Evolutionary conservation across 306 rosid genomes (phyloP).

Genomic region (Cicer pinnatifidum): DNA sequence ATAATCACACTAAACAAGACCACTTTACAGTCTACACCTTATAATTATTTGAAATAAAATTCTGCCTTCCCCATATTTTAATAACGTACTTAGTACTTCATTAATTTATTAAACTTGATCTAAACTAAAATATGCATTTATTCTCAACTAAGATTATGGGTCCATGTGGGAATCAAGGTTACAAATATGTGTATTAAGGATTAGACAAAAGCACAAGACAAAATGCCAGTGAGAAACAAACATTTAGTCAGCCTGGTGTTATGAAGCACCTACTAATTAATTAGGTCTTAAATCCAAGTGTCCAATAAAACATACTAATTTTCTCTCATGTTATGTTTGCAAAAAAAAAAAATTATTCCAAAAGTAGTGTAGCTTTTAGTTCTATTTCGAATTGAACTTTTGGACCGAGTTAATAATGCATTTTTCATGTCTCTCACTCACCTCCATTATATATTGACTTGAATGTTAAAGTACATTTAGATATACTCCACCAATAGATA

Average conservation of each 20-base stretch:
- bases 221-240: slow-evolving; percentile 50
- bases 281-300: slow-evolving; percentile 30
- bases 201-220: slow-evolving; percentile 46
- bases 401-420: too few relatives aligned
- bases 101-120: background rate
- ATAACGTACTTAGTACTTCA: background rate
- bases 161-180: slow-evolving; percentile 47
- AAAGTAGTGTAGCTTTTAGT: too few relatives aligned
- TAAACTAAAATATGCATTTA: slow-evolving; percentile 23
- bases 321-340: too few relatives aligned
- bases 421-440: too few relatives aligned
- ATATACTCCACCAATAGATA: too few relatives aligned
- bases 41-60: background rate
- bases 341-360: too few relatives aligned
- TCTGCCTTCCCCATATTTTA: background rate
- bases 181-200: slow-evolving; percentile 36
- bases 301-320: background rate
- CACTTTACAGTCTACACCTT: slow-evolving; percentile 37
- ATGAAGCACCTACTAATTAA: slow-evolving; percentile 16
- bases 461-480: too few relatives aligned
- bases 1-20: slow-evolving; percentile 25
- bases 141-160: slow-evolving; percentile 46
- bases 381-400: too few relatives aligned
- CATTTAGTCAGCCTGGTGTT: slow-evolving; percentile 39
- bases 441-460: too few relatives aligned